phyloP scores from a whole-genome alignment of 116 monocot species.

The Cymodocea nodosa region DNA sequence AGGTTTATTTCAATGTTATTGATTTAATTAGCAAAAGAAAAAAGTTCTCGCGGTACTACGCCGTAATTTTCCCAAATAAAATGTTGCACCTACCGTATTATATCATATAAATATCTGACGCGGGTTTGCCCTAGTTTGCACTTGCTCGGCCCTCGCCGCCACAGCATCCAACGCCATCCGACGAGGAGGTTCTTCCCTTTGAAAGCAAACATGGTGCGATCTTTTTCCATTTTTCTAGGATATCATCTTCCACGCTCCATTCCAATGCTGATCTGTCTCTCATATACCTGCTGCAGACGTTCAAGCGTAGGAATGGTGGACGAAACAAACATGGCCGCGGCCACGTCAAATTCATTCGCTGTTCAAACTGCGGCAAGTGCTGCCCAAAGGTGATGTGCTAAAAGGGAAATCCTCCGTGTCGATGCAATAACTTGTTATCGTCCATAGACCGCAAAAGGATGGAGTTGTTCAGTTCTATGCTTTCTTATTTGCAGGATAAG shows the following conservation, averaged over 20 bases:
- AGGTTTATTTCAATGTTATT: no score
- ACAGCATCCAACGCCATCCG: neutral
- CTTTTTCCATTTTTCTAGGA: neutral
- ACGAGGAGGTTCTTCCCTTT: neutral
- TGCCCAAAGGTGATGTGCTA: slow-evolving; percentile 27
- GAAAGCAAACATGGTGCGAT: neutral
- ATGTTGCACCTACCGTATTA: no score
- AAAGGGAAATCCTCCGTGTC: neutral
- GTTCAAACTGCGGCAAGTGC: slow-evolving; percentile 52
- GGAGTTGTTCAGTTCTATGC: neutral
- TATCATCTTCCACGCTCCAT: neutral
- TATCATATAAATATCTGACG: no score
- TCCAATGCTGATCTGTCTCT: slow-evolving; percentile 1
- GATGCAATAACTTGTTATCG: no score
- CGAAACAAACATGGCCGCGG: slow-evolving; percentile 58
- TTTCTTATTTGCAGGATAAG: slow-evolving; percentile 31
- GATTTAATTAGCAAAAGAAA: no score
- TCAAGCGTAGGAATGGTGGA: slow-evolving; percentile 54
- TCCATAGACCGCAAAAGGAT: neutral
- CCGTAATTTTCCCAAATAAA: no score
- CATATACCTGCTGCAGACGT: slow-evolving; percentile 20
- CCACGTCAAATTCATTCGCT: slow-evolving; percentile 43
- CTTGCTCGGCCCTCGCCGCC: neutral
- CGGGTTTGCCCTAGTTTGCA: no score
- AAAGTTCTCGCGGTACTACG: no score